phyloP scores from a whole-genome alignment of 2,329 filamentous ascomycete species.

The Trichoderma asperellum region DNA sequence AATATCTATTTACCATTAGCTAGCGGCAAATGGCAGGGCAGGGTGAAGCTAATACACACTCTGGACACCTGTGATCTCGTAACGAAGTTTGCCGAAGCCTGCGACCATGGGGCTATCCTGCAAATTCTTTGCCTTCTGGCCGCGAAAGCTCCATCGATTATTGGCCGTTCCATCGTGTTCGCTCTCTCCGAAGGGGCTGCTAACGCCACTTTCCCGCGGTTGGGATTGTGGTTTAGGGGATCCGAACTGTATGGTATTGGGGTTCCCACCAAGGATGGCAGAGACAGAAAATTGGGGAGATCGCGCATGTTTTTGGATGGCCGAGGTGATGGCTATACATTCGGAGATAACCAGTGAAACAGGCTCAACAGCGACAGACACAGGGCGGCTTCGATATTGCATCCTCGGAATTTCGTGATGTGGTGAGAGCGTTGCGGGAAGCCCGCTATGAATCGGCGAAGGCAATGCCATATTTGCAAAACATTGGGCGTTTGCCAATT shows the following conservation, averaged over 20 bases:
- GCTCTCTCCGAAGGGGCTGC: constrained; percentile 38
- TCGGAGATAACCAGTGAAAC: constrained; percentile 95
- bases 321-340: constrained; percentile 97
- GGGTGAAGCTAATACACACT: constrained; percentile 52
- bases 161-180: constrained; percentile 61
- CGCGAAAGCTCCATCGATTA: constrained; percentile 89
- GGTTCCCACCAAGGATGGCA: constrained; percentile 83
- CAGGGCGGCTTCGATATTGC: constrained; percentile 63
- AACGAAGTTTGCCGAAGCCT: constrained; percentile 86
- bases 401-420: constrained; percentile 49
- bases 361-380: constrained; percentile 85
- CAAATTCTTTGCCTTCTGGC: constrained; percentile 95
- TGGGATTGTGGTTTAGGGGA: constrained; percentile 49
- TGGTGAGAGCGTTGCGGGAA: background rate
- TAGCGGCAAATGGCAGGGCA: constrained; percentile 4
- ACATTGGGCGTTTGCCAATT: constrained; percentile 11
- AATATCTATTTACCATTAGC: constrained; percentile 64
- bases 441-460: constrained; percentile 15
- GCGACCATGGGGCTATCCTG: constrained; percentile 97
- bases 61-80: constrained; percentile 84
- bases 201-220: constrained; percentile 49
- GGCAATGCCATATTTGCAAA: constrained; percentile 16
- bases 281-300: constrained; percentile 96
- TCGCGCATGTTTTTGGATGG: constrained; percentile 95
- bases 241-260: constrained; percentile 60